phyloP scores from a whole-genome alignment of 2,329 filamentous ascomycete species.

The Dactylellina parvicollis region DNA sequence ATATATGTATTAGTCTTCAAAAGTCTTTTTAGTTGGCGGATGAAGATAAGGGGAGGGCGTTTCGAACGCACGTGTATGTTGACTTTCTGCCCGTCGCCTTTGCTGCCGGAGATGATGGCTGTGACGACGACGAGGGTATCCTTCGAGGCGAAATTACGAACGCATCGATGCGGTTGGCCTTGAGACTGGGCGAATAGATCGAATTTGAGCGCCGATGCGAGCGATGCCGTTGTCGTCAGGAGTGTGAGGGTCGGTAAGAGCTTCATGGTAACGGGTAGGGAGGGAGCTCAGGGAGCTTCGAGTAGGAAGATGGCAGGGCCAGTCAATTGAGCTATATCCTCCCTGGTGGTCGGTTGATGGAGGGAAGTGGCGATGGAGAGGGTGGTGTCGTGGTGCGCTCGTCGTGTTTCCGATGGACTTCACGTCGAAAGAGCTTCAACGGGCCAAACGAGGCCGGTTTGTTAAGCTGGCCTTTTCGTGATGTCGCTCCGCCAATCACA shows the following conservation, averaged over 20 bases:
- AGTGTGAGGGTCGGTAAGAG: conserved; percentile 39
- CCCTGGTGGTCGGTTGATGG: conserved; percentile 2
- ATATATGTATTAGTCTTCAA: conserved; percentile 12
- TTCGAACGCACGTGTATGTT: conserved; percentile 81
- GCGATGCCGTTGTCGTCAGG: conserved; percentile 39
- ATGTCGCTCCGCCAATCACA: conserved; percentile 20
- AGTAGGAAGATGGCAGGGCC: not conserved
- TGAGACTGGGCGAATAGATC: conserved; percentile 78
- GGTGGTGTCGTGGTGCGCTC: conserved; percentile 25
- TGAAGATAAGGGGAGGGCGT: conserved; percentile 5
- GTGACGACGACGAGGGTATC: conserved; percentile 97
- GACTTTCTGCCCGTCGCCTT: conserved; percentile 89
- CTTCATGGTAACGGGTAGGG: conserved; percentile 44
- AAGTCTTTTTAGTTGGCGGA: not conserved
- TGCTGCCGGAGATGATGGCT: conserved; percentile 82
- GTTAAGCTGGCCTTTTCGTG: conserved; percentile 53
- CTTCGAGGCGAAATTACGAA: conserved; percentile 92
- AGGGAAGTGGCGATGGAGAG: not conserved
- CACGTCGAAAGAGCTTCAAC: conserved; percentile 33
- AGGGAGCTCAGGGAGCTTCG: conserved; percentile 16
- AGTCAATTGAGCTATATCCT: conserved; percentile 31
- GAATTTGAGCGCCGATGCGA: conserved; percentile 81
- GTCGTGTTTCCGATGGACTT: conserved; percentile 22
- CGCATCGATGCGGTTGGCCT: conserved; percentile 78
- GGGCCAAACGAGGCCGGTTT: conserved; percentile 9